phyloP scores from a whole-genome alignment of 2,329 filamentous ascomycete genomes.

The Cladosporium sp. region DNA sequence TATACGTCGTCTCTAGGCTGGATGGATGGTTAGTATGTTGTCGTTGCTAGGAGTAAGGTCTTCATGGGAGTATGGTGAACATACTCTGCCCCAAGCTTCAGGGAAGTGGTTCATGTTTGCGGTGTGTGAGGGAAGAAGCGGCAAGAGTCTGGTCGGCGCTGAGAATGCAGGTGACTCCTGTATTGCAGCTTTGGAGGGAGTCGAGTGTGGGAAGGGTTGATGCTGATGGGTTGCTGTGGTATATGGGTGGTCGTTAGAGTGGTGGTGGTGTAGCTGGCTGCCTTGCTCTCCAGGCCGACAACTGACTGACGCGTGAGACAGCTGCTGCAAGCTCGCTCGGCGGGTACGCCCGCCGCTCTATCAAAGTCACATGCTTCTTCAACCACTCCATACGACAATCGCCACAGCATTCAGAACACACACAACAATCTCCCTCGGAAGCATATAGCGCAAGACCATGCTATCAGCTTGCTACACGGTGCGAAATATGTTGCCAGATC shows the following conservation, averaged over 20 bases:
- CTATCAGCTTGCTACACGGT: no score
- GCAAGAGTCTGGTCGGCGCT: neutral
- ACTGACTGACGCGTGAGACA: constrained; percentile 5
- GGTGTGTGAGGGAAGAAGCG: neutral
- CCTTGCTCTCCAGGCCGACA: neutral
- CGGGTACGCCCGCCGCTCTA: neutral
- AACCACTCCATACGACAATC: no score
- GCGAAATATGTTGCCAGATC: neutral
- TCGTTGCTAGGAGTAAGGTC: constrained; percentile 21
- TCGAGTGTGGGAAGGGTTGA: neutral
- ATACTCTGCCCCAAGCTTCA: constrained; percentile 62
- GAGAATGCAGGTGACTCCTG: neutral
- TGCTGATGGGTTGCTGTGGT: neutral
- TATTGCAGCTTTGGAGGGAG: neutral
- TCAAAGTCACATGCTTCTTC: neutral
- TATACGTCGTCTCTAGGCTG: constrained; percentile 97
- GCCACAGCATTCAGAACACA: no score
- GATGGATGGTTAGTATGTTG: constrained; percentile 33
- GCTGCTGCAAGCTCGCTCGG: neutral
- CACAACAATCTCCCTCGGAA: no score
- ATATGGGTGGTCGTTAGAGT: neutral
- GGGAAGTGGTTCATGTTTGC: constrained; percentile 61
- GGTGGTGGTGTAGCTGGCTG: constrained; percentile 1
- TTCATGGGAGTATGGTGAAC: constrained; percentile 26
- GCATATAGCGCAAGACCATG: no score